Conservation (phyloP, 148 eudicot species). For the Pharnaceum exiguum region DNA sequence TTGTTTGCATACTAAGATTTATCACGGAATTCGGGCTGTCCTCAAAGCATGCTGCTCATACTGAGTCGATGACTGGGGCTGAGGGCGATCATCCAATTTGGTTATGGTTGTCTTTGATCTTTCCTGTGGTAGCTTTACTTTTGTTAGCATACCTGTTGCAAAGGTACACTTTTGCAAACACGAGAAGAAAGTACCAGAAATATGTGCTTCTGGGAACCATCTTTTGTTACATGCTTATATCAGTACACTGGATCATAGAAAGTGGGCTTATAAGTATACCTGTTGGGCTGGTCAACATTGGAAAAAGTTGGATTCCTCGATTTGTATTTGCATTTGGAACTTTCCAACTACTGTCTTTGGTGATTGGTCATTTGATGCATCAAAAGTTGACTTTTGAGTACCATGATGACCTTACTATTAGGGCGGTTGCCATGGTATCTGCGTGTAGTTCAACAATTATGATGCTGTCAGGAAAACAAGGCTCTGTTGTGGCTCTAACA, state of each 20-base stretch:
- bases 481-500: conserved; percentile 63
- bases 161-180: conserved; percentile 28
- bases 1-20: conserved; percentile 58
- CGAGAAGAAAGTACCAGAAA: conserved; percentile 32
- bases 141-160: conserved; percentile 46
- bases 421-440: conserved; percentile 64
- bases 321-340: conserved; percentile 58
- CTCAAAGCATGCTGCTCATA: conserved; percentile 63
- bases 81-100: conserved; percentile 38
- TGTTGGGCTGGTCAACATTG: conserved; percentile 23
- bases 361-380: conserved; percentile 33
- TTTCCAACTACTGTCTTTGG: conserved; percentile 51
- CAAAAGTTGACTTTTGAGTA: conserved; percentile 24
- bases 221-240: conserved; percentile 57
- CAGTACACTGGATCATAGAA: conserved; percentile 58
- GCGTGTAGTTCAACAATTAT: conserved; percentile 76
- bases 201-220: conserved; percentile 50
- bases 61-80: conserved; percentile 41
- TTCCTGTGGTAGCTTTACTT: conserved; percentile 49
- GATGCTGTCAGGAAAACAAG: conserved; percentile 86
- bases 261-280: conserved; percentile 42
- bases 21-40: conserved; percentile 69
- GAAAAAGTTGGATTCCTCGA: conserved; percentile 55
- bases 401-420: conserved; percentile 39
- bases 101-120: conserved; percentile 37